Conservation (phyloP, 225 moss, liverwort and hornwort genomes). For the Physcomitrium patens region DNA sequence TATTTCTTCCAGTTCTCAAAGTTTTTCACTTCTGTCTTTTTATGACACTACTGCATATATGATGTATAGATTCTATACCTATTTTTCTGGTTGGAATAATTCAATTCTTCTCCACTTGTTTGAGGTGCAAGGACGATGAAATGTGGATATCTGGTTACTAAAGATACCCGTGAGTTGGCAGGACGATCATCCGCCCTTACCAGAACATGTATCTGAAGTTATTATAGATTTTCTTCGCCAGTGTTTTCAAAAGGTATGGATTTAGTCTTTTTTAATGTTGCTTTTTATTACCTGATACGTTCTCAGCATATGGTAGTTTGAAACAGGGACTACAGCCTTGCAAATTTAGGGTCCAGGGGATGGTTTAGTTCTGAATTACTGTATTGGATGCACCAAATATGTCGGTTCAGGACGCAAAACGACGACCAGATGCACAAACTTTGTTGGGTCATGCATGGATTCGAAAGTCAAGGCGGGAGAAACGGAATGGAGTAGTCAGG, state of each 20-base stretch:
- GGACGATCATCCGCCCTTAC: slow-evolving; percentile 88
- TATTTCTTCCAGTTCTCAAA: background rate
- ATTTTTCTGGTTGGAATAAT: slow-evolving; percentile 11
- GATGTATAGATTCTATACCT: background rate
- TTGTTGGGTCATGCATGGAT: slow-evolving; percentile 82
- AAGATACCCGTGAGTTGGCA: slow-evolving; percentile 30
- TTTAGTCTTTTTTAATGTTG: background rate
- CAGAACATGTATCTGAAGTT: slow-evolving; percentile 68
- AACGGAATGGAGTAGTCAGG: slow-evolving; percentile 51
- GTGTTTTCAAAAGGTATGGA: slow-evolving; percentile 76
- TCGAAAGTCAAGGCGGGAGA: slow-evolving; percentile 65
- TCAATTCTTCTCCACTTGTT: background rate
- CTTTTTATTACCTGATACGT: background rate
- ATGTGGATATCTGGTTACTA: background rate
- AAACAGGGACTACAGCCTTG: background rate
- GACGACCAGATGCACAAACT: slow-evolving; percentile 81
- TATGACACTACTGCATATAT: slow-evolving; percentile 3
- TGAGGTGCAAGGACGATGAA: background rate
- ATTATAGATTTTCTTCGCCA: slow-evolving; percentile 85
- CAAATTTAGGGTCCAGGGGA: background rate
- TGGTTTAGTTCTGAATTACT: background rate
- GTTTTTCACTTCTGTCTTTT: background rate
- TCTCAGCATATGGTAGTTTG: background rate
- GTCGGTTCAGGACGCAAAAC: slow-evolving; percentile 70
- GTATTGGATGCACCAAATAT: background rate